A percentile compares a stretch with the other conserved stretches of the same genome.
These are phyloP conservation scores for Macadamia integrifolia DNA, from an alignment of 164 flowering plant genomes.

Conservation along the genomic window DNA sequence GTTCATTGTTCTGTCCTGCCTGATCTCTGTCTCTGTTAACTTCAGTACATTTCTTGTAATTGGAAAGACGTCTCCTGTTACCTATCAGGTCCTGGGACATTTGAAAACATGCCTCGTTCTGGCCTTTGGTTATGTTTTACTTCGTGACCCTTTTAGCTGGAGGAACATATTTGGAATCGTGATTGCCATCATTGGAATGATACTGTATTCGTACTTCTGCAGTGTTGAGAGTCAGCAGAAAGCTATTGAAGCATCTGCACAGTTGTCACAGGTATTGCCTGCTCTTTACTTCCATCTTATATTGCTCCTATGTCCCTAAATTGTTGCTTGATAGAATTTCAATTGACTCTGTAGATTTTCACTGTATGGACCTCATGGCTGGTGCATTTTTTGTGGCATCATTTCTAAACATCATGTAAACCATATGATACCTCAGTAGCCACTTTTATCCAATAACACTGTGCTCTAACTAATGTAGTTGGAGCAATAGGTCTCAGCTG, in stretches of 20 bases:
- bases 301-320: too few relatives aligned
- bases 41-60: conserved; percentile 96
- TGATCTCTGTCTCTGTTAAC: conserved; percentile 92
- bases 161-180: conserved; percentile 80
- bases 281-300: not conserved
- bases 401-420: too few relatives aligned
- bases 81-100: conserved; percentile 97
- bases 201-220: conserved; percentile 77
- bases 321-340: too few relatives aligned
- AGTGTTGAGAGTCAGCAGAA: conserved; percentile 66
- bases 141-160: conserved; percentile 89
- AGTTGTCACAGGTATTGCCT: conserved; percentile 55
- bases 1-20: conserved; percentile 89
- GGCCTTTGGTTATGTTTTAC: conserved; percentile 88
- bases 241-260: conserved; percentile 49
- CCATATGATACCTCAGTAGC: too few relatives aligned
- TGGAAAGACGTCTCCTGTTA: conserved; percentile 97
- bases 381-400: too few relatives aligned
- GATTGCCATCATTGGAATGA: conserved; percentile 85
- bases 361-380: too few relatives aligned
- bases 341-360: too few relatives aligned
- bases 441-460: too few relatives aligned
- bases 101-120: conserved; percentile 89
- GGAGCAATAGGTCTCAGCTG: too few relatives aligned
- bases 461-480: too few relatives aligned